Evolutionary conservation across 2,329 filamentous ascomycete genomes (phyloP).

Genomic region (Dactylellina parvicollis): DNA sequence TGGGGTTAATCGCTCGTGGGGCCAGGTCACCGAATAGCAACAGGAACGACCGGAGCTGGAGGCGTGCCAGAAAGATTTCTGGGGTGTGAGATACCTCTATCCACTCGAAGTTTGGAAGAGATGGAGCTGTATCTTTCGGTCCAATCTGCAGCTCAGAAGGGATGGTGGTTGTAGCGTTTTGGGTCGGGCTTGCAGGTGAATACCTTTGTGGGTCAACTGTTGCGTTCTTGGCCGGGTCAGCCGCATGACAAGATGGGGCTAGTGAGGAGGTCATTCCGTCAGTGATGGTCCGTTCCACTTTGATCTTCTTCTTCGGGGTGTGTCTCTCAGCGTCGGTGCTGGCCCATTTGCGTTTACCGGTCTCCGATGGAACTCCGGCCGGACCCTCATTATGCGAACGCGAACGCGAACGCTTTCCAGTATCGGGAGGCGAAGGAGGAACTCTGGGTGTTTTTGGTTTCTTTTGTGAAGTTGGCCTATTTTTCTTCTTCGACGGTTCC

Average conservation of each 20-base stretch:
- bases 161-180: slow-evolving; percentile 13
- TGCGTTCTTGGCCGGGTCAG: slow-evolving; percentile 38
- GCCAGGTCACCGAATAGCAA: slow-evolving; percentile 33
- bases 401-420: neutral
- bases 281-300: slow-evolving; percentile 27
- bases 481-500: neutral
- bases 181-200: slow-evolving; percentile 22
- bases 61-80: slow-evolving; percentile 30
- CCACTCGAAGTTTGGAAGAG: slow-evolving; percentile 41
- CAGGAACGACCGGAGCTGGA: slow-evolving; percentile 31
- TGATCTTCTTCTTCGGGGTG: slow-evolving; percentile 17
- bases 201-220: slow-evolving; percentile 15
- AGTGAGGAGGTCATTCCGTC: neutral
- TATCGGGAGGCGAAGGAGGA: neutral
- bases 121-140: neutral
- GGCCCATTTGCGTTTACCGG: slow-evolving; percentile 19
- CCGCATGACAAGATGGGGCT: slow-evolving; percentile 24
- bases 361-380: neutral
- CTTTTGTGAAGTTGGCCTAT: neutral
- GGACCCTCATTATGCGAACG: neutral
- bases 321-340: slow-evolving; percentile 9
- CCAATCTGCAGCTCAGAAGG: neutral
- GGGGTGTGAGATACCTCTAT: slow-evolving; percentile 20
- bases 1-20: slow-evolving; percentile 4
- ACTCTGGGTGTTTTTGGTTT: neutral